A percentile compares a stretch with the other conserved stretches of the same genome.
Conservation (phyloP, 1,139 yeast genomes). For the Meyerozyma athensensis region DNA sequence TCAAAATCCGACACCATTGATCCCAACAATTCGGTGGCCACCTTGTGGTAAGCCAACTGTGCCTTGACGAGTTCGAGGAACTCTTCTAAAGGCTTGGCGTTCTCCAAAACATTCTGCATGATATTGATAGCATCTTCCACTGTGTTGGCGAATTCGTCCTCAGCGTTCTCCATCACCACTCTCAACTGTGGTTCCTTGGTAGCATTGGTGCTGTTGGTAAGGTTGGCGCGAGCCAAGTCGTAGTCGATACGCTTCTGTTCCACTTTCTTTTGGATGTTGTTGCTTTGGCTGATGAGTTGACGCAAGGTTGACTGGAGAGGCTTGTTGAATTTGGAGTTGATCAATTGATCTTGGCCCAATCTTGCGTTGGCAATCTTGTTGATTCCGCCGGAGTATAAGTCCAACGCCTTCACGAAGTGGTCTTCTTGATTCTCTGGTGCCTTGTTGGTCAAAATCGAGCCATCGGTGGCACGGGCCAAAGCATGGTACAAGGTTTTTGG, state of each 20-base stretch:
- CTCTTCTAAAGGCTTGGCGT: slow-evolving; percentile 68
- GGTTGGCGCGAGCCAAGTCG: slow-evolving; percentile 68
- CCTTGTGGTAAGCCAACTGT: slow-evolving; percentile 78
- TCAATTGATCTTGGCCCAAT: slow-evolving; percentile 75
- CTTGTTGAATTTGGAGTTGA: slow-evolving; percentile 65
- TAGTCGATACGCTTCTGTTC: slow-evolving; percentile 75
- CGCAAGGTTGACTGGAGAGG: slow-evolving; percentile 62
- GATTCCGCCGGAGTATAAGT: slow-evolving; percentile 39
- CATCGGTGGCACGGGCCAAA: slow-evolving; percentile 70
- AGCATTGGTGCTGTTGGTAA: slow-evolving; percentile 65
- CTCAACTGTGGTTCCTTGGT: slow-evolving; percentile 72
- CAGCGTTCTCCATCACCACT: slow-evolving; percentile 77
- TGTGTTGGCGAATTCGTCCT: slow-evolving; percentile 86
- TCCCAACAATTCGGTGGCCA: slow-evolving; percentile 66
- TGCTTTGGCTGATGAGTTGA: slow-evolving; percentile 61
- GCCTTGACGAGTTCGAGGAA: slow-evolving; percentile 70
- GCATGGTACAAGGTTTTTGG: slow-evolving; percentile 89
- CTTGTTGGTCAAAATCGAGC: slow-evolving; percentile 39
- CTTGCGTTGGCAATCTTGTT: slow-evolving; percentile 79
- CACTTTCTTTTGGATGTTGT: slow-evolving; percentile 69
- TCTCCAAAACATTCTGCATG: slow-evolving; percentile 77
- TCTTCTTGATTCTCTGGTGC: slow-evolving; percentile 35
- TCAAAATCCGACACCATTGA: slow-evolving; percentile 65
- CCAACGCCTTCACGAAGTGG: slow-evolving; percentile 40
- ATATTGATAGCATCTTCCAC: slow-evolving; percentile 85